Evolutionary conservation across 1,284 basidiomycete genomes (phyloP).

Genomic region (Termitomyces sp.): DNA sequence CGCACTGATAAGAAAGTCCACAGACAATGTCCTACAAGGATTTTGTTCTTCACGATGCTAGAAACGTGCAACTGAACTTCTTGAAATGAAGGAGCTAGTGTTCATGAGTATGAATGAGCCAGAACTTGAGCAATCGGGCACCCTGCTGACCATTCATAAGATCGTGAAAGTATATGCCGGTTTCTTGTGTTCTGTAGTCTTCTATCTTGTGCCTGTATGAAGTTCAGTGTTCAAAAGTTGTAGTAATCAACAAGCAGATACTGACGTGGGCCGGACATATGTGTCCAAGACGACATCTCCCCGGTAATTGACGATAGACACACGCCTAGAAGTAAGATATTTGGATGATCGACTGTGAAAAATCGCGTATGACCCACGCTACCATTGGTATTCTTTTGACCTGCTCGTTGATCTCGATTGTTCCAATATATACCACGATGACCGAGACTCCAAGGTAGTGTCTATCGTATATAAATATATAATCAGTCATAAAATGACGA

Average conservation of each 20-base stretch:
- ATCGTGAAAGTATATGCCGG: conserved; percentile 38
- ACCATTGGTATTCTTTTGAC: conserved; percentile 39
- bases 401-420: conserved; percentile 17
- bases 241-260: conserved; percentile 7
- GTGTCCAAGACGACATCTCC: conserved; percentile 47
- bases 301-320: conserved; percentile 40
- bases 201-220: conserved; percentile 37
- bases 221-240: neutral
- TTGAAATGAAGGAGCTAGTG: conserved; percentile 41
- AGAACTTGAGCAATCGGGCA: conserved; percentile 1
- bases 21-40: conserved; percentile 50
- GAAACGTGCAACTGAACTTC: conserved; percentile 43
- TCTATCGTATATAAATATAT: conserved; percentile 33
- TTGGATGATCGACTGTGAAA: conserved; percentile 2
- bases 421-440: conserved; percentile 39
- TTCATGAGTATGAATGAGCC: neutral
- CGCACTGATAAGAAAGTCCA: conserved; percentile 53
- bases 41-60: conserved; percentile 39
- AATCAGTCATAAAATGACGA: neutral
- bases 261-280: conserved; percentile 51
- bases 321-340: conserved; percentile 21
- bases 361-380: conserved; percentile 34
- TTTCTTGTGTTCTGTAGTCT: conserved; percentile 43
- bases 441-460: conserved; percentile 45
- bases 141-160: conserved; percentile 35